A percentile compares a stretch with the other conserved stretches of the same genome.
These are phyloP conservation scores for Lichina pygmaea DNA, from an alignment of 495 filamentous ascomycete species.

Conservation along the genomic window DNA sequence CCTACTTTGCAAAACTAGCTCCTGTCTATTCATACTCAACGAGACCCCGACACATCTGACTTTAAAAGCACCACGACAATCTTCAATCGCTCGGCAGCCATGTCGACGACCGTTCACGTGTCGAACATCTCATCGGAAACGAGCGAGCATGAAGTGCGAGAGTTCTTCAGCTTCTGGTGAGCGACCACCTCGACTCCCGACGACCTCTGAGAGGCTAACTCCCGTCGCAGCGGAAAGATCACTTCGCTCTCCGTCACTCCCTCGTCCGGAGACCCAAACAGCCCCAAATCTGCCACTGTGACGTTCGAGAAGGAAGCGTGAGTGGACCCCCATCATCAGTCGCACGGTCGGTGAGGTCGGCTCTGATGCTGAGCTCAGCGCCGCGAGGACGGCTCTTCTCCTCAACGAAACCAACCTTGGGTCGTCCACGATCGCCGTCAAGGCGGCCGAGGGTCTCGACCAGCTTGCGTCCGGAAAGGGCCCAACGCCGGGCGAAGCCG, in stretches of 20 bases:
- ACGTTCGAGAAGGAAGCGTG: conserved; percentile 86
- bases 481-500: conserved; percentile 17
- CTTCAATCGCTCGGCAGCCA: conserved; percentile 4
- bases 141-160: conserved; percentile 67
- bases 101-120: conserved; percentile 21
- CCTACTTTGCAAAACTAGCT: no score
- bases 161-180: conserved; percentile 98
- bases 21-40: neutral
- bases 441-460: conserved; percentile 32
- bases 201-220: neutral
- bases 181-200: conserved; percentile 4
- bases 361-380: conserved; percentile 13
- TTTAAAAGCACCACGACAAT: neutral
- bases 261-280: conserved; percentile 23
- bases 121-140: conserved; percentile 64
- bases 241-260: conserved; percentile 49
- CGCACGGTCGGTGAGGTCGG: no score
- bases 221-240: conserved; percentile 56
- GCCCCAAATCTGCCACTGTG: conserved; percentile 57
- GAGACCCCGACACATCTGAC: neutral
- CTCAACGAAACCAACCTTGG: conserved; percentile 90
- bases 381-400: conserved; percentile 85
- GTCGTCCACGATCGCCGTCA: conserved; percentile 50
- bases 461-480: conserved; percentile 22
- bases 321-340: conserved; percentile 4